phyloP scores from a whole-genome alignment of 495 filamentous ascomycete species.

The Hypoxylon perforatum region DNA sequence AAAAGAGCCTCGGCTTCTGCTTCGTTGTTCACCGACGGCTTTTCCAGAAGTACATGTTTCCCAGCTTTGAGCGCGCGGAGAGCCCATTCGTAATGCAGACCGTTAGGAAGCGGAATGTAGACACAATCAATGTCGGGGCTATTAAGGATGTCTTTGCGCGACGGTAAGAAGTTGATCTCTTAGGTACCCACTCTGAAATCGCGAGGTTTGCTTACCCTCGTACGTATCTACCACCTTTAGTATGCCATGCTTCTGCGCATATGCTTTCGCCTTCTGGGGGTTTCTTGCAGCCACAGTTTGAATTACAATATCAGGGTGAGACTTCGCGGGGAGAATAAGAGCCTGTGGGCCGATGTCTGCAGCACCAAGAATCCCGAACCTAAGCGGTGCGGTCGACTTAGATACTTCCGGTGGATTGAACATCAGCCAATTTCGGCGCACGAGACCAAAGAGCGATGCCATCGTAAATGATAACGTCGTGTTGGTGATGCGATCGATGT shows the following conservation, averaged over 20 bases:
- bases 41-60: slow-evolving; percentile 70
- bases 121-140: slow-evolving; percentile 62
- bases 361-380: slow-evolving; percentile 62
- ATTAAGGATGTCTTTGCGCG: slow-evolving; percentile 59
- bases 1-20: slow-evolving; percentile 60
- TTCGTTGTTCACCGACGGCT: slow-evolving; percentile 64
- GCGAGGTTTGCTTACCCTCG: slow-evolving; percentile 48
- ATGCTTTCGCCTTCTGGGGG: slow-evolving; percentile 59
- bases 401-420: slow-evolving; percentile 45
- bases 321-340: slow-evolving; percentile 66
- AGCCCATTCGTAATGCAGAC: slow-evolving; percentile 66
- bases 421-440: slow-evolving; percentile 45
- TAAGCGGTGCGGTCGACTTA: slow-evolving; percentile 52
- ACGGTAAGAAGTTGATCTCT: neutral
- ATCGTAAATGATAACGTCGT: slow-evolving; percentile 15
- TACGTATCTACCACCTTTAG: slow-evolving; percentile 62
- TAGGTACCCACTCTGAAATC: neutral
- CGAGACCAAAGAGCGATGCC: slow-evolving; percentile 41
- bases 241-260: slow-evolving; percentile 68
- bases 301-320: slow-evolving; percentile 69
- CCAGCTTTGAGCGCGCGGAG: slow-evolving; percentile 61
- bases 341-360: slow-evolving; percentile 62
- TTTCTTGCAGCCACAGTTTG: slow-evolving; percentile 70
- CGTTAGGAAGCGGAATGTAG: slow-evolving; percentile 64
- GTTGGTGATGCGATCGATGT: neutral